Percentiles rank a stretch among this genome's conserved stretches.
phyloP scores from a whole-genome alignment of 371 early-diverging fungal species.

The Mucor irregularis region DNA sequence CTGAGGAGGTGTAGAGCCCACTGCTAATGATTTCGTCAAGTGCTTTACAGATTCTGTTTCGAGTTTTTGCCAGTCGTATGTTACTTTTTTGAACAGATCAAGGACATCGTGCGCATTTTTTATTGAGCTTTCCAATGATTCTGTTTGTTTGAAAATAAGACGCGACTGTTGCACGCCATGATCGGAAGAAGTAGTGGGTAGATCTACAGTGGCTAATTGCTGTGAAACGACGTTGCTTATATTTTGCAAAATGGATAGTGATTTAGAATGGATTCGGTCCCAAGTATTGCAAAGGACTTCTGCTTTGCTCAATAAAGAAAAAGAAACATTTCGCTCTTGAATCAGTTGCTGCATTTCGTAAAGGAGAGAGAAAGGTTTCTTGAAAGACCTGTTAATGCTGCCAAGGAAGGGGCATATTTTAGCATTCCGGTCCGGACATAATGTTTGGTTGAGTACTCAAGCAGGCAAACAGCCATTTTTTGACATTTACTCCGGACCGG shows the following conservation, averaged over 20 bases:
- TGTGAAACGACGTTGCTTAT: conserved; percentile 22
- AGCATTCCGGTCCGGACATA: too few species aligned
- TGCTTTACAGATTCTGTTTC: conserved; percentile 13
- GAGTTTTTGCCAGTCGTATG: conserved; percentile 5
- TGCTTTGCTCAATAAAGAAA: conserved; percentile 8
- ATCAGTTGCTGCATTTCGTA: conserved; percentile 21
- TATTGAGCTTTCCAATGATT: conserved; percentile 6
- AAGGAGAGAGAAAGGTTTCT: neutral
- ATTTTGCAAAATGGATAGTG: conserved; percentile 2
- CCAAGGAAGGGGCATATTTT: too few species aligned
- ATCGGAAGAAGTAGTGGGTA: neutral
- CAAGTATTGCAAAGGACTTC: conserved; percentile 16
- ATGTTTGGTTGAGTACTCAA: too few species aligned
- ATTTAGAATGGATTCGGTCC: conserved; percentile 7
- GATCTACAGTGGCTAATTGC: conserved; percentile 14
- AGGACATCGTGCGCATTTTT: neutral
- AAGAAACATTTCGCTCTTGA: conserved; percentile 11
- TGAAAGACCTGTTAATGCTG: too few species aligned
- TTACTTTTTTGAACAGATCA: conserved; percentile 4
- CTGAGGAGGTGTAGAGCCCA: neutral
- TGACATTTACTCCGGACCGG: too few species aligned
- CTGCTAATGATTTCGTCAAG: neutral
- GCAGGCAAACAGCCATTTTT: too few species aligned
- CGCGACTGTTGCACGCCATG: conserved; percentile 3
- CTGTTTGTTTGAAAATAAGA: conserved; percentile 26